Base-by-base conservation (phyloP, 495 filamentous ascomycete genomes). In the Durotheca rogersii region DNA sequence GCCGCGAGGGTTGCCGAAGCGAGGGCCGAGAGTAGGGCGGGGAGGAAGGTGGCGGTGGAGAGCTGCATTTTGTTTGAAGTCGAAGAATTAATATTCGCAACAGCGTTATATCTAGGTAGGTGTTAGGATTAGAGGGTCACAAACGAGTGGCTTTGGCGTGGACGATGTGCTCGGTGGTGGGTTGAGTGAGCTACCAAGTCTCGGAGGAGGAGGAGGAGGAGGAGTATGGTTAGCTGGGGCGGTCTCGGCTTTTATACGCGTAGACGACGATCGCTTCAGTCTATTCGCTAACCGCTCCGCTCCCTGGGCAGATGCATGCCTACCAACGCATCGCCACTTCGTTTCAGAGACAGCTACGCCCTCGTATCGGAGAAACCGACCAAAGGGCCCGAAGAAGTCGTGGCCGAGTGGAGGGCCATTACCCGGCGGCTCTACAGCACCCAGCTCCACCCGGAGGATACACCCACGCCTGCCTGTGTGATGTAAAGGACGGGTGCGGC, bases 1-100 rank as follows among this genome's bases (percentile, higher is more conserved):
- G 71, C 61, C 34, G 76, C 68, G 40, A 75, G 53, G 60, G 69
- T 62, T 58, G 35, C 65, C 44, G 37, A n/a, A n/a, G n/a, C n/a
- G n/a, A n/a, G n/a, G n/a, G n/a, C n/a, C n/a, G n/a, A n/a, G n/a
- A n/a, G n/a, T n/a, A n/a, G n/a, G n/a, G 71, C 58, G 41, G 71
- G 69, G 39, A 62, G 48, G 51, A 67, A 37, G 61, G 72, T 44
- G 56, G 69, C 36, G 58, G 67, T 65, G 43, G 68, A 61, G 69
- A 76, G 53, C 41, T 79, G 74, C 78, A 81, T 81, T 41, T 31
- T 75, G 59, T 49, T 35, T 20, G 17, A 20, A 20, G 11, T 15
- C 23, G 16, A 27, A 29, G 21, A 14, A 41, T 30, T 23, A 29
- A 45, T 44, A 39, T 51, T 44, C n/a, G n/a, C n/a, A n/a, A n/a